Evolutionary conservation across 164 flowering plant genomes (phyloP), one percentile per base, ranked within the genome.

Genomic region (Akebia trifoliata): DNA sequence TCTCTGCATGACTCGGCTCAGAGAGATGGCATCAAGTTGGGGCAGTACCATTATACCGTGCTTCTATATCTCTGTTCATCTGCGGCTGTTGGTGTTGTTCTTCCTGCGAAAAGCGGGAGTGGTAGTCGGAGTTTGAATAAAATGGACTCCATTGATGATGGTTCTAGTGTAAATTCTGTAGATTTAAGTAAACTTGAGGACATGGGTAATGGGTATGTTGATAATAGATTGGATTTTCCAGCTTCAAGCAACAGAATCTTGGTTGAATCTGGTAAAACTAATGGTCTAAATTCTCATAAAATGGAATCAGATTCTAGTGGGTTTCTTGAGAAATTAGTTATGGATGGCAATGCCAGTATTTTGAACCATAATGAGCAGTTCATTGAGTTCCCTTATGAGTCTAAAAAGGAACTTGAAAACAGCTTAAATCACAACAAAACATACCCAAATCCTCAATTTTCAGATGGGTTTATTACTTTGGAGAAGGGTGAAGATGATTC

Each of bases 61-160:
- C 70, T 90, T 48, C 55, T 90, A 49, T 86, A 90, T 71, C 83
- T 90, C 30, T 90, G 92, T 69, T 79, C 97, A 36, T 86, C 92
- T 53, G 97, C 97, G 0, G 89, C 97, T 59, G 47, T 72, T 18
- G 97, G 97, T 54, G 72, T 86, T 59, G 67, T 85, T 53, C 78
- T 44, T 31, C 87, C 88, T 14, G 92, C 88, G 6, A 90, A 90
- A 63, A 90, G 97, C 67, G 90, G 97, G 47, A 74, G 63, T 44
- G 70, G 65, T 28, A 50, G 45, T 56, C 74, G 77, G 68, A 75
- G 60, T 62, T 60, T 65, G 56, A 66, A 64, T 63, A 39, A 52
- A 18, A 24, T 64, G 57, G 65, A 54, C 48, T 40, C 39, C 20
- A 40, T 52, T 20, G 31, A 14, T 46, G 71, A 44, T 14, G 54